phyloP scores from a whole-genome alignment of 2,329 filamentous ascomycete genomes.

The Ceratocystis cubensis region DNA sequence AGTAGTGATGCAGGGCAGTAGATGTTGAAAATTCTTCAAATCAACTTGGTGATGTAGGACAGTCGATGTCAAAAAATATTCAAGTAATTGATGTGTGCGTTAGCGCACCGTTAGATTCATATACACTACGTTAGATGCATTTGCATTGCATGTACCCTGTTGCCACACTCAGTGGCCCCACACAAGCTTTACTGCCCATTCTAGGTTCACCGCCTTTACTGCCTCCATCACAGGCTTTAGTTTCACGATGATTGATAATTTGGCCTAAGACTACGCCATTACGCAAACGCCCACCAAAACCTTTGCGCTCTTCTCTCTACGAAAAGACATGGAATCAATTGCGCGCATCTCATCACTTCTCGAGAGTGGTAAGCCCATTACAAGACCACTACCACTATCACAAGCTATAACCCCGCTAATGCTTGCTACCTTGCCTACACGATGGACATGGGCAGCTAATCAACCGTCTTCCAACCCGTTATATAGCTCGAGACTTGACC shows the following conservation, averaged over 20 bases:
- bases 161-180: not conserved
- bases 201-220: not conserved
- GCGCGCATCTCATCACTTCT: conserved; percentile 86
- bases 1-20: too few relatives aligned
- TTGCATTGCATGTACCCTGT: not conserved
- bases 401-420: not conserved
- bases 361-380: conserved; percentile 61
- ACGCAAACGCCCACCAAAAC: not conserved
- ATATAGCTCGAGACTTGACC: conserved; percentile 80
- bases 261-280: too few relatives aligned
- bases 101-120: too few relatives aligned
- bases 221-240: not conserved
- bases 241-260: not conserved
- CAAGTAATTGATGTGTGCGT: too few relatives aligned
- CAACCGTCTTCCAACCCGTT: not conserved
- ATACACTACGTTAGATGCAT: too few relatives aligned
- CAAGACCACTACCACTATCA: not conserved
- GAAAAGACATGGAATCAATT: conserved; percentile 72
- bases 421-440: conserved; percentile 5
- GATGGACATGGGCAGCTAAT: conserved; percentile 9
- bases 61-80: too few relatives aligned
- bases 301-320: not conserved
- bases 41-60: too few relatives aligned
- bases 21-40: too few relatives aligned
- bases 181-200: conserved; percentile 7